A percentile compares a stretch with the other conserved stretches of the same genome.
Evolutionary conservation across 371 early-diverging fungal species (phyloP).

Genomic region (Sporodiniella umbellata): DNA sequence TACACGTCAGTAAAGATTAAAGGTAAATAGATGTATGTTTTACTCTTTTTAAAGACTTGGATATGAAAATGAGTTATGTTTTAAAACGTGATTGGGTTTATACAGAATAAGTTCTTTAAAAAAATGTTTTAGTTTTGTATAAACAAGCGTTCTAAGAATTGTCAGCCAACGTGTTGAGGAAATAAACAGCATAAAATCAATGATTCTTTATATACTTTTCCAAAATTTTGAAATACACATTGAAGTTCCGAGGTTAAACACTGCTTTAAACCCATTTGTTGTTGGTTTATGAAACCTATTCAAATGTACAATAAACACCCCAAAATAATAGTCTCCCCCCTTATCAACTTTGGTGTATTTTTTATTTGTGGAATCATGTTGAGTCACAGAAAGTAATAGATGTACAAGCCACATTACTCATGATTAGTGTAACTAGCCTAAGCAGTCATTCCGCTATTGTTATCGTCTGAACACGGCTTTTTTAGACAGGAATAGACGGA

Average conservation of each 20-base stretch:
- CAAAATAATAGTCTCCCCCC: not conserved
- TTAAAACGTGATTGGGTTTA: not conserved
- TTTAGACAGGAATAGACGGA: too few species aligned
- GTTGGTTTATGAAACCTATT: not conserved
- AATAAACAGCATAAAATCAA: conserved; percentile 6
- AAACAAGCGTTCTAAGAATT: conserved; percentile 33
- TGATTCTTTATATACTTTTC: conserved; percentile 18
- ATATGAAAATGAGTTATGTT: not conserved
- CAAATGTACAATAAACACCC: not conserved
- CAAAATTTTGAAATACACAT: conserved; percentile 1
- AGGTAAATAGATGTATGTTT: not conserved
- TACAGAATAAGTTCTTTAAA: not conserved
- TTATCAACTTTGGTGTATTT: not conserved
- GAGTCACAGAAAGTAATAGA: not conserved
- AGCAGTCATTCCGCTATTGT: not conserved
- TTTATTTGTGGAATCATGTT: not conserved
- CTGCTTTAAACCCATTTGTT: not conserved
- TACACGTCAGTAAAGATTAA: not conserved
- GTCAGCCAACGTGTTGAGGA: conserved; percentile 45
- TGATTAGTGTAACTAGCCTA: not conserved
- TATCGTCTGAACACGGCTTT: not conserved
- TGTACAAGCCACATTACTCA: conserved; percentile 3
- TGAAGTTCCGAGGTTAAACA: not conserved
- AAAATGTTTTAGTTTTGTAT: conserved; percentile 7
- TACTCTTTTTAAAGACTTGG: not conserved